Conservation (phyloP, 352 stramenopile species). For the Blastocystis hominis region DNA sequence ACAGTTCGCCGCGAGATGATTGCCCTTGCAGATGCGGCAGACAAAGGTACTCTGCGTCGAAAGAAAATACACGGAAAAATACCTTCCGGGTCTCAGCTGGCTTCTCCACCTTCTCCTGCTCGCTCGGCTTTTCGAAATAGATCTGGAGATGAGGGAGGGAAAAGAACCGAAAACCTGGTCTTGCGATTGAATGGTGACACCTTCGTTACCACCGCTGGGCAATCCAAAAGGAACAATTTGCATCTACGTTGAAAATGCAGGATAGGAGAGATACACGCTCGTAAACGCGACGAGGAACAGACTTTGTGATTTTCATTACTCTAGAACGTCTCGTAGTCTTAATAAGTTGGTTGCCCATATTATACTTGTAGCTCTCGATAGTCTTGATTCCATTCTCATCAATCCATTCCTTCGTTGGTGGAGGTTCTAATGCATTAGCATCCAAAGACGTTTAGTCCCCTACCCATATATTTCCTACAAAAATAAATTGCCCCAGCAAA, state of each 20-base stretch:
- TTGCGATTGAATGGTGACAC: background rate
- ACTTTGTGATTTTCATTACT: background rate
- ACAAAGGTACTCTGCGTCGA: background rate
- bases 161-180: background rate
- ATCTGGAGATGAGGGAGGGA: background rate
- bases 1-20: slow-evolving; percentile 10
- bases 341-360: background rate
- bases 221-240: slow-evolving; percentile 26
- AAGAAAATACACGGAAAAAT: background rate
- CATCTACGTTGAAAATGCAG: background rate
- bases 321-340: background rate
- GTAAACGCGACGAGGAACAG: slow-evolving; percentile 1
- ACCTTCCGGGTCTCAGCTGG: background rate
- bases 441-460: background rate
- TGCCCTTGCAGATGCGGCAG: slow-evolving; percentile 38
- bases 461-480: background rate
- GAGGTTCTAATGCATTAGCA: slow-evolving; percentile 4
- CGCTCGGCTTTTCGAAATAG: background rate
- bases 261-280: background rate
- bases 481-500: background rate
- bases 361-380: slow-evolving; percentile 29
- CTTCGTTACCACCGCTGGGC: slow-evolving; percentile 19
- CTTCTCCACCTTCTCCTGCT: slow-evolving; percentile 21
- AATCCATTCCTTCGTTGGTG: background rate
- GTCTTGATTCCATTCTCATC: slow-evolving; percentile 49